Base-by-base conservation (phyloP, 2,329 filamentous ascomycete genomes). In the Scedosporium dehoogii region DNA sequence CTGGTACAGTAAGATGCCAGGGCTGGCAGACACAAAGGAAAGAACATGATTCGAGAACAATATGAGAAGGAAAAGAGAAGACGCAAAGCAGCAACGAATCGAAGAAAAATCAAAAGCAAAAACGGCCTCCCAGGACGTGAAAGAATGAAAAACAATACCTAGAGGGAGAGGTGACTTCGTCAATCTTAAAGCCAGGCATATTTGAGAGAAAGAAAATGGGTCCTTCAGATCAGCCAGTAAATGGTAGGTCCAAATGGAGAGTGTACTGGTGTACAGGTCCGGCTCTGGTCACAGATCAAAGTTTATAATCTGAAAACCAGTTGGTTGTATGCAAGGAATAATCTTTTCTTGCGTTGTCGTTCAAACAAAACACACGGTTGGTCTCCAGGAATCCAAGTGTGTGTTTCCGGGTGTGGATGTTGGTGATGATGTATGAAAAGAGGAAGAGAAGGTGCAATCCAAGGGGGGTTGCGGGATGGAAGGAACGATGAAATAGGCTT, bases 111-210 rank as follows among this genome's bases (percentile, higher is more conserved):
- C 55, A 60, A 61, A 65, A 59, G 61, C 59, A 57, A 62, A 65
- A 65, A 61, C 58, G 61, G 60, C 60, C 60, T 62, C 60, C 64
- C 67, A 66, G 67, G 67, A 69, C 74, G 68, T 72, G 66, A 68
- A 69, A 69, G 73, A 76, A 78, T 73, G 73, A 77, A 79, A 79
- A 79, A 78, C 79, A 83, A 76, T 85, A 85, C 83, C 83, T 85
- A 77, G 81, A 78, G 72, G 83, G 79, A 70, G 80, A 81, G 72
- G 82, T 78, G 74, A 82, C 80, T 75, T 85, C 81, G 73, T 83
- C 81, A 75, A 83, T 78, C 71, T 59, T 59, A 38, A 53, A 41
- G 58, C 62, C 59, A 48, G 64, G 62, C 60, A 66, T 62, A 21
- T 61, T 61, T 51, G 59, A 61, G 59, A 61, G 21, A 61, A 44